Percentiles rank a stretch among this genome's conserved stretches.
phyloP scores from a whole-genome alignment of 78 protist species.

The Planoprotostelium fungivorum region DNA sequence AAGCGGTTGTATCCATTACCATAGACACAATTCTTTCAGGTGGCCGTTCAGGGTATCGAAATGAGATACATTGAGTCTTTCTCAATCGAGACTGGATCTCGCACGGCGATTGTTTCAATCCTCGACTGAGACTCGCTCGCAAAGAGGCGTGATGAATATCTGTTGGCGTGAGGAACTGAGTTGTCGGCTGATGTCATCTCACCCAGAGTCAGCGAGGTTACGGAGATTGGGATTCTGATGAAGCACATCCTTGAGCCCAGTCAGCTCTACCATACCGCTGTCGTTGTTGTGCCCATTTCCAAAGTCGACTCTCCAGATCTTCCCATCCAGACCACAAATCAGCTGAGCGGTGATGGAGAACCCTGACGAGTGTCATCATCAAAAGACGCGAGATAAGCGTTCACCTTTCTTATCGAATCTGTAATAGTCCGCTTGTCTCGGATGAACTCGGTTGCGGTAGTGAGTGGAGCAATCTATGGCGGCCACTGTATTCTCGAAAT shows the following conservation, averaged over 20 bases:
- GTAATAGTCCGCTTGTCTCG: background rate
- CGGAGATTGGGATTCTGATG: background rate
- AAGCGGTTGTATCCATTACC: too few species aligned
- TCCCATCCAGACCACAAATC: background rate
- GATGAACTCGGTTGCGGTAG: background rate
- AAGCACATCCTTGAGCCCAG: background rate
- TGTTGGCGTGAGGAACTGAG: too few species aligned
- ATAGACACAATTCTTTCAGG: too few species aligned
- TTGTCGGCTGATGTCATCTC: background rate
- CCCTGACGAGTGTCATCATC: background rate
- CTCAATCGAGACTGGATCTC: too few species aligned
- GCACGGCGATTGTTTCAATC: too few species aligned
- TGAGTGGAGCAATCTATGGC: background rate
- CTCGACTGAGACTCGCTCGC: too few species aligned
- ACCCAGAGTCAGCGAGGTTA: background rate
- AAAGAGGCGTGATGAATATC: background rate
- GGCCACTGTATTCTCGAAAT: background rate
- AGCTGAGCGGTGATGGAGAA: background rate
- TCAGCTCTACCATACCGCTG: background rate
- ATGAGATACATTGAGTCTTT: too few species aligned
- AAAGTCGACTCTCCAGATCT: background rate
- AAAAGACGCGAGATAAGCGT: background rate
- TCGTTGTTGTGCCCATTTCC: background rate
- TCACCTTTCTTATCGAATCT: background rate
- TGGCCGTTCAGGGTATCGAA: too few species aligned